Base-by-base conservation (phyloP, 352 stramenopile genomes). In the Pythium plurisporium region DNA sequence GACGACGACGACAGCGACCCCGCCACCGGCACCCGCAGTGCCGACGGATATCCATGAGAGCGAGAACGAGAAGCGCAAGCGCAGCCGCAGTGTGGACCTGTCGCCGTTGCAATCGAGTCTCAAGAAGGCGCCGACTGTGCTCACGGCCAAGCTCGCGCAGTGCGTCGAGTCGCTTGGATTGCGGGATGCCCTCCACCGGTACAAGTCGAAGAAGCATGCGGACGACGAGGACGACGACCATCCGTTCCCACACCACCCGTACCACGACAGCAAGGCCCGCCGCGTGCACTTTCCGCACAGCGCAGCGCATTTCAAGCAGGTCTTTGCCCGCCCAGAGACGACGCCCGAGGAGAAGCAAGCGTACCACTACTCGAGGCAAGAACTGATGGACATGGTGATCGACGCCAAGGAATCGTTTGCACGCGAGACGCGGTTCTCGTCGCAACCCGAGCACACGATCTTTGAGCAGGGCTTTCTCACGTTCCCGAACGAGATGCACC, bases 381-480 rank as follows among this genome's bases (percentile, higher is more conserved):
- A 91, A 55, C 67, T 91, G 27, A 50, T 51, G 12, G 60, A 83
- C 41, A 86, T 89, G 76, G 73, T 77, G 25, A 14, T 48, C 0
- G 51, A 80, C 10, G 76, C 76, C 46, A 86, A 83, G 52, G 66
- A 82, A 33, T 44, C 70, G 23, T 64, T 80, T 37, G 65, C 67
- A 36, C 69, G 66, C 20, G 76, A 78, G 47, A 75, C 72, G 4
- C 70, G 74, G 33, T 84, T 85, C 31, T 73, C 59, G 0, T 69
- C 58, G 2, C 72, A 85, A 34, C 59, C 80, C 1, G 66, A 79
- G n/a, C 44, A 82, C 64, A 91, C 80, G 17, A 80, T 91, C 37
- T 60, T 85, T 42, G 74, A 88, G 47, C 80, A 91, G 43, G 80
- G 80, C 7, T 89, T 73, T 50, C 64, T 91, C 23, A 79, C 65